These are phyloP conservation scores for Leishmania martiniquensis DNA, from an alignment of 208 protist genomes.

Conservation along the genomic window DNA sequence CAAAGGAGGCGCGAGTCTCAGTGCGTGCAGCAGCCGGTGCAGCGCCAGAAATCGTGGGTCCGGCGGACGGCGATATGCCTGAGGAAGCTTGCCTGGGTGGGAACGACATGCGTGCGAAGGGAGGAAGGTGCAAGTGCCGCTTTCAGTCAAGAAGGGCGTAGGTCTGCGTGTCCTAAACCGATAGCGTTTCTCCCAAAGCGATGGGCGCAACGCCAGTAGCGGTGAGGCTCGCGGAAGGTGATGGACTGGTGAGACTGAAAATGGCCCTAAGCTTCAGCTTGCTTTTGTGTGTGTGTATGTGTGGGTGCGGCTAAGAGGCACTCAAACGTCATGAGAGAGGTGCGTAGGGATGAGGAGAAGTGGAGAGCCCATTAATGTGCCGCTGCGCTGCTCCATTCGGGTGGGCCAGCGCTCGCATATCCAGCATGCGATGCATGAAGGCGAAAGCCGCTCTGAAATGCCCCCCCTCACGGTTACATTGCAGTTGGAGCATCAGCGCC, in stretches of 20 bases:
- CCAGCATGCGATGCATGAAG: too few relatives aligned
- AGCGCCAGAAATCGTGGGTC: background rate
- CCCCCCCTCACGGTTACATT: too few relatives aligned
- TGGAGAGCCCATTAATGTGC: too few relatives aligned
- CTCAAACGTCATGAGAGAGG: background rate
- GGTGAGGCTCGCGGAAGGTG: background rate
- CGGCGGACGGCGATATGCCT: background rate
- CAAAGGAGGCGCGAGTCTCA: slow-evolving; percentile 19
- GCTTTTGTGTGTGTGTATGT: background rate
- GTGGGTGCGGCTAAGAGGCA: background rate
- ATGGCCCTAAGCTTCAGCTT: background rate
- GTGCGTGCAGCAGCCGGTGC: background rate
- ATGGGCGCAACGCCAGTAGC: background rate
- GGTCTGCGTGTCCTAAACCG: background rate
- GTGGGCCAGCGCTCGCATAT: too few relatives aligned
- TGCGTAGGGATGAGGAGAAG: background rate
- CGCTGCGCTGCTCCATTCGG: too few relatives aligned
- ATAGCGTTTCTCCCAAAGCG: background rate
- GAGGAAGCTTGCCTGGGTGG: background rate
- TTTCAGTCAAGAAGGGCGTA: background rate
- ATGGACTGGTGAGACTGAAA: background rate
- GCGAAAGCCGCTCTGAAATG: too few relatives aligned
- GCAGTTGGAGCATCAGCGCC: too few relatives aligned
- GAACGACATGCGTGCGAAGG: slow-evolving; percentile 4
- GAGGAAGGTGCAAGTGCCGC: background rate